Evolutionary conservation across 164 flowering plant species (phyloP), one percentile per base, ranked within the genome.

Genomic region (Magnolia kwangsiensis): DNA sequence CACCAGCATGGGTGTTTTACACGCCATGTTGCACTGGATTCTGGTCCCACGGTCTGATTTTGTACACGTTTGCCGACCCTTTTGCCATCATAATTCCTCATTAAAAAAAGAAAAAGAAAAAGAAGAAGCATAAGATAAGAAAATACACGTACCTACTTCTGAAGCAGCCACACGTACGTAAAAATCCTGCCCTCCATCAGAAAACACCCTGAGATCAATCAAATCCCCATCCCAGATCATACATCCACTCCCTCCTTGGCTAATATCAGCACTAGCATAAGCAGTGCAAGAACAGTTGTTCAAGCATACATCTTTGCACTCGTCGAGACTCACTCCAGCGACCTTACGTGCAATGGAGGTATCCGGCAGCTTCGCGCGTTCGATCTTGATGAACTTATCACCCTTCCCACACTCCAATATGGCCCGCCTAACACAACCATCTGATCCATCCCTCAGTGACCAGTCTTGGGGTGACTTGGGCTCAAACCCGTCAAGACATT

Each of bases 151-250:
- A 73, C 75, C 69, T 11, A 63, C 23, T 45, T 37, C 69, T 1
- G 68, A 63, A 20, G 37, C 19, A 0, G 75, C 18, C 8, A 73
- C 51, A 37, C 75, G 67, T 29, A 73, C 14, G 64, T 73, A 61
- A 1, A 73, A n/a, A 2, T 61, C 67, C 21, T 29, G 58, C 23
- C 58, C 75, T 7, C 29, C 20, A 8, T 9, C 0, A 3, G 5
- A n/a, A 37, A 8, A 16, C 31, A 63, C 4, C 55, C 0, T 63
- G 3, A 49, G 51, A 59, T 29, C 67, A 72, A 72, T n/a, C 51
- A 14, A 27, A 45, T 45, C 58, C 1, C 69, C 1, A 21, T 51
- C 16, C 68, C 24, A 49, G 63, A 63, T 11, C 10, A 61, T 20
- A 31, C 68, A 45, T 37, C 75, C 51, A 8, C 68, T 45, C 2